Conservation (phyloP, 176 grass and related monocot genomes). For the Guadua angustifolia region DNA sequence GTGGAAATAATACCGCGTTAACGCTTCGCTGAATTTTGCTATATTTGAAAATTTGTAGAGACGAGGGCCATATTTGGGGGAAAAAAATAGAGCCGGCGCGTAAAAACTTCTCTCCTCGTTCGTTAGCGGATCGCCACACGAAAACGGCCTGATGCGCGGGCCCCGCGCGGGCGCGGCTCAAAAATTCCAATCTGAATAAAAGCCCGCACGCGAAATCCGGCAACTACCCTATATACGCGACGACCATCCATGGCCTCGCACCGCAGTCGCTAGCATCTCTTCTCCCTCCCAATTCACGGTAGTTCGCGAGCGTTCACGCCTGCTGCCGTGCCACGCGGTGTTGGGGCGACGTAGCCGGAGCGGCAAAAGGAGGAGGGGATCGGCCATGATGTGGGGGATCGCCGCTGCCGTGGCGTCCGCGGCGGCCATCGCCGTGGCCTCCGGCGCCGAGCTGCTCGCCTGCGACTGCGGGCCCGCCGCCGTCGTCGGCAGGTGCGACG, state of each 20-base stretch:
- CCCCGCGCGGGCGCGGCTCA: too few species aligned
- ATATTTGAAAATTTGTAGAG: too few species aligned
- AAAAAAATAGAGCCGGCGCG: too few species aligned
- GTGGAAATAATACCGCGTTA: too few species aligned
- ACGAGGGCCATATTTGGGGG: too few species aligned
- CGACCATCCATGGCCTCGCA: background rate
- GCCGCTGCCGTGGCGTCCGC: constrained; percentile 48
- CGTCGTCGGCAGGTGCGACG: constrained; percentile 47
- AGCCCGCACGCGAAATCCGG: background rate
- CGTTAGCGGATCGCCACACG: too few species aligned
- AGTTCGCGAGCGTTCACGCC: background rate
- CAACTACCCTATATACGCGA: background rate
- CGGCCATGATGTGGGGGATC: constrained; percentile 49
- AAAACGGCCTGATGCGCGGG: too few species aligned
- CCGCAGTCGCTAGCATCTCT: background rate
- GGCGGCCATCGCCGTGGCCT: constrained; percentile 48
- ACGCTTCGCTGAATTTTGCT: too few species aligned
- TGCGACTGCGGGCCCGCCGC: constrained; percentile 33
- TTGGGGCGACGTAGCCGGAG: background rate
- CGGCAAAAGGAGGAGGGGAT: background rate
- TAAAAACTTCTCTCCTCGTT: too few species aligned
- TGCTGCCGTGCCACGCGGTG: background rate
- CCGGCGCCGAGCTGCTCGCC: constrained; percentile 51
- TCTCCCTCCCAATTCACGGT: accelerated
- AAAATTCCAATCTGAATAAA: background rate